Evolutionary conservation across 208 protist species (phyloP).

Genomic region (Novymonas esmeraldas): DNA sequence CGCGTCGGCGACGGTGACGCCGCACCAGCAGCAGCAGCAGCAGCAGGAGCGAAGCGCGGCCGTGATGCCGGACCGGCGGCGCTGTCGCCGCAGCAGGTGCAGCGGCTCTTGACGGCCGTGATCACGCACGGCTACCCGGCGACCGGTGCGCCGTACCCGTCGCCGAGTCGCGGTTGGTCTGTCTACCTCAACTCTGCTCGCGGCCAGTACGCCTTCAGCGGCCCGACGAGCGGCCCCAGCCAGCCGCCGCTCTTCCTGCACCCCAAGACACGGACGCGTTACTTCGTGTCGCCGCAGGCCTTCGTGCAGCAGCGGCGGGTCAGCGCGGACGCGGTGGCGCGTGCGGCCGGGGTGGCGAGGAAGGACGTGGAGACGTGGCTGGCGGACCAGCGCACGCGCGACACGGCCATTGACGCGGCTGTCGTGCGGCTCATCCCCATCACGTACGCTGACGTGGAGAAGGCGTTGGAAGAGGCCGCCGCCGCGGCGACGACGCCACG

Average conservation of each 20-base stretch:
- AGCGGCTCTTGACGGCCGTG: constrained; percentile 12
- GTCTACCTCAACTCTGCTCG: constrained; percentile 31
- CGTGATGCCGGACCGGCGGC: constrained; percentile 3
- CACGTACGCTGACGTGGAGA: constrained; percentile 45
- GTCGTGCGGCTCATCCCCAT: constrained; percentile 58
- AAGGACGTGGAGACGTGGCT: constrained; percentile 68
- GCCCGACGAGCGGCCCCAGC: constrained; percentile 12
- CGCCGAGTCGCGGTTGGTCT: constrained; percentile 23
- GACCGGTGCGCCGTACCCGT: constrained; percentile 16
- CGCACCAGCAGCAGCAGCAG: neutral
- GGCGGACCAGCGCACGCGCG: constrained; percentile 63
- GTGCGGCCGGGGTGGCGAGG: constrained; percentile 18
- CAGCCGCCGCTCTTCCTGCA: constrained; percentile 42
- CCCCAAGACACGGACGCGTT: constrained; percentile 49
- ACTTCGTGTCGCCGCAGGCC: constrained; percentile 71
- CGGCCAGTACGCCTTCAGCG: constrained; percentile 26
- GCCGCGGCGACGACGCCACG: too few species aligned
- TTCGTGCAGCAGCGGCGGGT: constrained; percentile 64
- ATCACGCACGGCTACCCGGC: constrained; percentile 22
- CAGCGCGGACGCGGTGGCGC: constrained; percentile 43
- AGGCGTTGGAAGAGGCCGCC: constrained; percentile 24
- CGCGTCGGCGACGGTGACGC: constrained; percentile 1
- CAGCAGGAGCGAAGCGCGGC: constrained; percentile 11
- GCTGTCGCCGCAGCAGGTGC: constrained; percentile 16
- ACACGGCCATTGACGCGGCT: constrained; percentile 56